Evolutionary conservation across 2,329 filamentous ascomycete species (phyloP), one percentile per base, ranked within the genome.

Genomic region (Neonectria ditissima): DNA sequence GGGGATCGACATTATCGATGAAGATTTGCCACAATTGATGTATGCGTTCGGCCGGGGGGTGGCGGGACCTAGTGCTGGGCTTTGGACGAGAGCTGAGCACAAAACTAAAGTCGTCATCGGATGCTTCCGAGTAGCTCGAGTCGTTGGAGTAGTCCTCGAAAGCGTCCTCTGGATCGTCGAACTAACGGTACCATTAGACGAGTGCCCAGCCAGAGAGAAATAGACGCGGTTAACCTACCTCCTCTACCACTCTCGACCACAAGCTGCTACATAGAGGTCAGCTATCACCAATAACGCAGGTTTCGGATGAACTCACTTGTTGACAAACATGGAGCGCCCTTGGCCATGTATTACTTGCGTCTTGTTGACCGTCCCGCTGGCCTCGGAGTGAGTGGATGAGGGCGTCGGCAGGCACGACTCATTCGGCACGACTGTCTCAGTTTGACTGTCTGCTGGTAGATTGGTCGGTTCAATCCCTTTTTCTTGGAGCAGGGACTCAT

Each of bases 241-340:
- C 43, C n/a, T 47, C 43, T 13, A 47, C 43, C 5, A 47, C 43
- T 26, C 43, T 47, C 22, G 43, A 47, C 43, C 43, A 47, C 11
- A 47, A 26, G 43, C 43, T 47, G 24, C 43, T 47, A 16, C 4
- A 26, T 3, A 24, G 22, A 26, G 22, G 43, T 47, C 13, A 47
- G 43, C 22, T 9, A 26, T n/a, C 34, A 47, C 22, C 11, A 4
- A 4, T 6, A 3, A 41, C 11, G 3, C 14, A 37, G 16, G 16
- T 37, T 20, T 7, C n/a, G 37, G 11, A 11, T 47, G 24, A 9
- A 28, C 43, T 47, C 6, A 47, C 43, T 47, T 47, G 43, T 26
- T 20, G 22, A 47, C 43, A 4, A 47, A 47, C 7, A 47, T 47
- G 14, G 43, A 47, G 43, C 43, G 43, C 22, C 43, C 43, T 26